phyloP scores from a whole-genome alignment of 768 basidiomycete genomes.

The Vishniacozyma victoriae region DNA sequence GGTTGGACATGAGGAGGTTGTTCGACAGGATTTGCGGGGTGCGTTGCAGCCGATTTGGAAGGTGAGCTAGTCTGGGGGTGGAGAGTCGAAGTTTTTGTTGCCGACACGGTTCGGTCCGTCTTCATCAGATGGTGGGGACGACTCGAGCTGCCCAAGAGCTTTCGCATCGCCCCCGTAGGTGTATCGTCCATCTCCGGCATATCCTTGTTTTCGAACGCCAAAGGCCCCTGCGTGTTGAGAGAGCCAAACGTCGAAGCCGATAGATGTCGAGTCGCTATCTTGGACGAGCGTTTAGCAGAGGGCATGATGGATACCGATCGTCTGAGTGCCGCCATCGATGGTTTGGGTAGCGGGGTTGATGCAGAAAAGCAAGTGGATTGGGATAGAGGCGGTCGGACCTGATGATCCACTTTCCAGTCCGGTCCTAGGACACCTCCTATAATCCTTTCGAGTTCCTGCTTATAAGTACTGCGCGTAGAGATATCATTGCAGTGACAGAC shows the following conservation, averaged over 20 bases:
- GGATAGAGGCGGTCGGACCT: conserved; percentile 1
- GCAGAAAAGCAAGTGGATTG: conserved; percentile 3
- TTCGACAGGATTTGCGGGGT: too few relatives aligned
- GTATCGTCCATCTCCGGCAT: conserved; percentile 11
- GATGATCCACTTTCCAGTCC: conserved; percentile 12
- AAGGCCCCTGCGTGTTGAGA: conserved; percentile 4
- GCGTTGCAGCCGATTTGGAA: too few relatives aligned
- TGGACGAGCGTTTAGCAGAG: conserved; percentile 3
- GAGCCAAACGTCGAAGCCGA: conserved; percentile 5
- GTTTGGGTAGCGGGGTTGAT: conserved; percentile 17
- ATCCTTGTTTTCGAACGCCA: conserved; percentile 9
- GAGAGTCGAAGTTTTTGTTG: too few relatives aligned
- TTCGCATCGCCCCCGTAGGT: conserved; percentile 16
- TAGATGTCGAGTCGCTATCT: neutral
- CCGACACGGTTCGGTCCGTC: too few relatives aligned
- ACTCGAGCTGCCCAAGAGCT: too few relatives aligned
- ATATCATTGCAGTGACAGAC: conserved; percentile 1
- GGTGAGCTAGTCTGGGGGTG: too few relatives aligned
- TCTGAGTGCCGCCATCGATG: conserved; percentile 6
- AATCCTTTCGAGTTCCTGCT: conserved; percentile 11
- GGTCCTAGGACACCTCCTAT: conserved; percentile 6
- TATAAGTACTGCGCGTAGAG: neutral
- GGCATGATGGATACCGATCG: conserved; percentile 17
- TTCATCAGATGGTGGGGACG: too few relatives aligned
- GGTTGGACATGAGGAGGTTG: too few relatives aligned